Conservation (phyloP, 768 basidiomycete species). For the Trametopsis cervina region DNA sequence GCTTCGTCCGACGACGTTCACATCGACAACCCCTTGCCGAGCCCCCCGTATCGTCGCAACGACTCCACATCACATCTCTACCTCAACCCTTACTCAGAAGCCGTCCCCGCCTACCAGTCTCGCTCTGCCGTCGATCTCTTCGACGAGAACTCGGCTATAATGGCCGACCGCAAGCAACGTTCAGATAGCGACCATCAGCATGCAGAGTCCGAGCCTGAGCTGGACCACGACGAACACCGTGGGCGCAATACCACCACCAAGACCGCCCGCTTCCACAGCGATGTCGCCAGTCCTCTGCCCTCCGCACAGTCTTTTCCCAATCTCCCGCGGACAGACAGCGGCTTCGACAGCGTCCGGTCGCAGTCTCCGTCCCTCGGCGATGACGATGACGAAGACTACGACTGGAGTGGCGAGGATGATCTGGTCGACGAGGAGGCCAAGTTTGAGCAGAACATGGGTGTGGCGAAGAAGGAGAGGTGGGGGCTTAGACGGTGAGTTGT, state of each 20-base stretch:
- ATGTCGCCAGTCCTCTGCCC: conserved; percentile 25
- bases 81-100: conserved; percentile 18
- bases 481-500: conserved; percentile 44
- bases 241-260: conserved; percentile 25
- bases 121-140: conserved; percentile 19
- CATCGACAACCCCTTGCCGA: conserved; percentile 24
- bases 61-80: conserved; percentile 28
- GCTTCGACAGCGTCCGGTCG: conserved; percentile 18
- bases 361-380: conserved; percentile 38
- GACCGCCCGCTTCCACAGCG: conserved; percentile 48
- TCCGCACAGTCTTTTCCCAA: conserved; percentile 10
- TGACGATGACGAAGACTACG: conserved; percentile 55
- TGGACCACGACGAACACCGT: conserved; percentile 4
- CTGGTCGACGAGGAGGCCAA: conserved; percentile 63
- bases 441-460: conserved; percentile 55
- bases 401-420: conserved; percentile 78
- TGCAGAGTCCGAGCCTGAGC: conserved; percentile 11
- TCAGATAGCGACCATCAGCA: conserved; percentile 14
- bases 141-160: conserved; percentile 8
- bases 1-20: conserved; percentile 15
- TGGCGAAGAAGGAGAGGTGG: conserved; percentile 38
- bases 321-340: conserved; percentile 5
- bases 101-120: conserved; percentile 20
- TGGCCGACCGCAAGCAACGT: conserved; percentile 18
- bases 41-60: conserved; percentile 32